These are phyloP conservation scores for Salix viminalis DNA, from an alignment of 345 rosid species.

Conservation along the genomic window DNA sequence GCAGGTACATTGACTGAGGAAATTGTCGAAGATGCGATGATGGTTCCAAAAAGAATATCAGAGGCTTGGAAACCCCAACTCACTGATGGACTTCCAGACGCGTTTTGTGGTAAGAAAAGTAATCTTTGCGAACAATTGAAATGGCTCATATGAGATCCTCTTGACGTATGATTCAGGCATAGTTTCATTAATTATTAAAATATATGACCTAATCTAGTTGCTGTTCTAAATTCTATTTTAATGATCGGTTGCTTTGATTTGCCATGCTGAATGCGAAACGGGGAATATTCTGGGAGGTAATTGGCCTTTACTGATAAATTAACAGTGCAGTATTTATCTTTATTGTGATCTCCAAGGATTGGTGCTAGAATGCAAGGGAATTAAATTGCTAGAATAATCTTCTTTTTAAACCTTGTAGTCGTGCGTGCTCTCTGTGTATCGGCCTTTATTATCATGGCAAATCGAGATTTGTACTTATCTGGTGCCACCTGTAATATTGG, in stretches of 20 bases:
- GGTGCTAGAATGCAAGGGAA: not conserved
- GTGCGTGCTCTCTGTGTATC: not conserved
- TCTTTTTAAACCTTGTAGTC: not conserved
- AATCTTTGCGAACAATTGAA: not conserved
- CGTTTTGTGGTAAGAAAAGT: slow-evolving; percentile 63
- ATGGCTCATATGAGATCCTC: not conserved
- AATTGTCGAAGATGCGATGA: slow-evolving; percentile 73
- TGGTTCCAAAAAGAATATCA: slow-evolving; percentile 54
- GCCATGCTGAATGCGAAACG: not conserved
- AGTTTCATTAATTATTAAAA: not conserved
- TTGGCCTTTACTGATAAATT: not conserved
- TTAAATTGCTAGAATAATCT: not conserved
- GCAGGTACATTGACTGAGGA: slow-evolving; percentile 52
- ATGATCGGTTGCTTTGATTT: not conserved
- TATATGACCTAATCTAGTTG: not conserved
- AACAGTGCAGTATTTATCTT: not conserved
- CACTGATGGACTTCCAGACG: slow-evolving; percentile 67
- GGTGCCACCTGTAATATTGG: too few relatives aligned
- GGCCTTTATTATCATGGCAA: too few relatives aligned
- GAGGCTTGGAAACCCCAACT: slow-evolving; percentile 77
- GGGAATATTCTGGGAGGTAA: not conserved
- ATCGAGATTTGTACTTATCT: too few relatives aligned
- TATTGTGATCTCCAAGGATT: not conserved
- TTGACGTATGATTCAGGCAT: not conserved
- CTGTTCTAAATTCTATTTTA: not conserved